Percentiles rank a stretch among this genome's conserved stretches.
Evolutionary conservation across 73 alveolate species (phyloP).

Genomic region (Loxodes magnus): DNA sequence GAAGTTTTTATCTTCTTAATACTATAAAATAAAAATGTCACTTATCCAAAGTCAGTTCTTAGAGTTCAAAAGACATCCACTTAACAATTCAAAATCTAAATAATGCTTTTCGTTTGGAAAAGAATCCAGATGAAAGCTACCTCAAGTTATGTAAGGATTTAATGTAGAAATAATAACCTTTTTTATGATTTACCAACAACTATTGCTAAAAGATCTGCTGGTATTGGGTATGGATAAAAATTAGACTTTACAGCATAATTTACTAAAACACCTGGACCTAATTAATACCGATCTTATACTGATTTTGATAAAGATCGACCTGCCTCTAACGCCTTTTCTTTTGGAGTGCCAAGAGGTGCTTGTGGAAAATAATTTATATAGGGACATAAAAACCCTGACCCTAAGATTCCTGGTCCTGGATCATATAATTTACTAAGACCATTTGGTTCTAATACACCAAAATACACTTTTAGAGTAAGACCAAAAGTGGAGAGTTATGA

Average conservation of each 20-base stretch:
- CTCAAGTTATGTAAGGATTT: too few species aligned
- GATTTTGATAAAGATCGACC: not conserved
- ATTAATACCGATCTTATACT: not conserved
- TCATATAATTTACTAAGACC: slow-evolving; percentile 9
- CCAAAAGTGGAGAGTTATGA: too few species aligned
- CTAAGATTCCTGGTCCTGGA: slow-evolving; percentile 43
- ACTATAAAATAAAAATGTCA: too few species aligned
- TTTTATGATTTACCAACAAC: not conserved
- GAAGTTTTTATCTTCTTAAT: too few species aligned
- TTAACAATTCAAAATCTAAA: too few species aligned
- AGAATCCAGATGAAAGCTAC: too few species aligned
- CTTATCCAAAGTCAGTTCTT: too few species aligned
- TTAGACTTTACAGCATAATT: slow-evolving; percentile 10
- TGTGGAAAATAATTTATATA: slow-evolving; percentile 21
- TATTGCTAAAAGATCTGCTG: slow-evolving; percentile 5
- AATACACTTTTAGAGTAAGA: slow-evolving; percentile 15
- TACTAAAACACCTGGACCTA: slow-evolving; percentile 7
- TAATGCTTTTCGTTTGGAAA: too few species aligned
- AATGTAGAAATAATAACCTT: not conserved
- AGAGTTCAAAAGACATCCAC: too few species aligned
- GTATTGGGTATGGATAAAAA: slow-evolving; percentile 1
- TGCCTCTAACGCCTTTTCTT: slow-evolving; percentile 19
- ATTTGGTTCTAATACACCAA: slow-evolving; percentile 24
- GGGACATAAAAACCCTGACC: slow-evolving; percentile 11
- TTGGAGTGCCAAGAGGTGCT: slow-evolving; percentile 27